Evolutionary conservation across 805 yeast species (phyloP), one percentile per base, ranked within the genome.

Genomic region (Cyberlindnera petersonii): DNA sequence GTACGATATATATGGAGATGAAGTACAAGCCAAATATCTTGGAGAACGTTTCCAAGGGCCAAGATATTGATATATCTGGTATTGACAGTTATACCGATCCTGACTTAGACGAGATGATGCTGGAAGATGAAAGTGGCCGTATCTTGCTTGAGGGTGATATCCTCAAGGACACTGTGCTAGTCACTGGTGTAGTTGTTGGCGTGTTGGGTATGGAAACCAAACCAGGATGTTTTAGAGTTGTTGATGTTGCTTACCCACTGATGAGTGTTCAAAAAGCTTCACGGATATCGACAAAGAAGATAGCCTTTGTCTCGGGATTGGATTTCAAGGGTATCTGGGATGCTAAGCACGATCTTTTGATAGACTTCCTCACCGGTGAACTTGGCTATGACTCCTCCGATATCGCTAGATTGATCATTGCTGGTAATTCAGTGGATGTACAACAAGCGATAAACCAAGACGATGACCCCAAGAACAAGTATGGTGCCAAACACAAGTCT

Each of bases 51-150:
- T 77, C 83, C 23, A 72, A 72, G 37, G 72, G 68, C 33, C 57
- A 62, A 10, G 65, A 60, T 43, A 68, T 72, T 47, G 72, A 61
- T 24, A 74, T 67, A 3, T 62, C 39, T 46, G 55, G 48, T 51
- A 55, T 56, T 40, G 60, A 36, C 52, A 65, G 77, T 21, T 82
- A 82, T 44, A 64, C 71, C 8, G 82, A 77, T 48, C 73, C 77
- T 0, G 71, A 64, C 22, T 59, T 74, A 13, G 86, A 81, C 53
- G 74, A 71, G 47, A 55, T 85, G 20, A 77, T 80, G 81, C 58
- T 93, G 24, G 98, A 93, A 59, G 98, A 93, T 61, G 96, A 88
- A 53, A 79, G 88, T 39, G 98, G 98, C 4, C 69, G 98, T 35
- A 81, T 95, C 6, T 59, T 77, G 23, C 63, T 93, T 17, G 79